A percentile compares a stretch with the other conserved stretches of the same genome.
Conservation (phyloP, 1,284 basidiomycete species). For the Rhodotorula sp. region DNA sequence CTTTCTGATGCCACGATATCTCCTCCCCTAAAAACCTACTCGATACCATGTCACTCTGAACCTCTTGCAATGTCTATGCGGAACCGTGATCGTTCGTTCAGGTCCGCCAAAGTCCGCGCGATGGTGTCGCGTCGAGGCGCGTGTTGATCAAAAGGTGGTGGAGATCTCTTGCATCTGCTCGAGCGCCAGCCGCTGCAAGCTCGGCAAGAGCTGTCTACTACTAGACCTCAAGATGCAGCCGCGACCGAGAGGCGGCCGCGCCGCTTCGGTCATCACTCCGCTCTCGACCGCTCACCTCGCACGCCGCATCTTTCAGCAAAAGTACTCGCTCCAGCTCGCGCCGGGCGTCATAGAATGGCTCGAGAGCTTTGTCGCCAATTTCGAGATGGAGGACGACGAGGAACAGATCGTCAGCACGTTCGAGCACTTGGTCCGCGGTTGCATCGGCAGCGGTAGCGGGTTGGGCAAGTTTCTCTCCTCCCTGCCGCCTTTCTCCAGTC, state of each 20-base stretch:
- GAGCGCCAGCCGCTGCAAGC: background rate
- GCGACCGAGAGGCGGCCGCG: no score
- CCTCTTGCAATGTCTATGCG: background rate
- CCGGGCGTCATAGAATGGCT: slow-evolving; percentile 35
- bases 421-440: slow-evolving; percentile 31
- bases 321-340: slow-evolving; percentile 36
- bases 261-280: background rate
- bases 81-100: no score
- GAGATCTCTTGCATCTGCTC: background rate
- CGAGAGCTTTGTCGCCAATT: slow-evolving; percentile 16
- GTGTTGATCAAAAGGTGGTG: no score
- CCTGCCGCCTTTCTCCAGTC: no score
- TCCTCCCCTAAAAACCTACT: no score
- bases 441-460: slow-evolving; percentile 28
- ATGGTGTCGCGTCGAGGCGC: no score
- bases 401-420: slow-evolving; percentile 23
- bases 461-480: slow-evolving; percentile 17
- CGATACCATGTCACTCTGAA: background rate
- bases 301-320: slow-evolving; percentile 35
- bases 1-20: background rate
- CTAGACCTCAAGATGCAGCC: background rate
- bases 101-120: no score
- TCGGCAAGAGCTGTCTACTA: no score
- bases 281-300: slow-evolving; percentile 19
- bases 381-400: slow-evolving; percentile 25